Conservation (phyloP, 768 basidiomycete species). For the Daedaleopsis nitida region DNA sequence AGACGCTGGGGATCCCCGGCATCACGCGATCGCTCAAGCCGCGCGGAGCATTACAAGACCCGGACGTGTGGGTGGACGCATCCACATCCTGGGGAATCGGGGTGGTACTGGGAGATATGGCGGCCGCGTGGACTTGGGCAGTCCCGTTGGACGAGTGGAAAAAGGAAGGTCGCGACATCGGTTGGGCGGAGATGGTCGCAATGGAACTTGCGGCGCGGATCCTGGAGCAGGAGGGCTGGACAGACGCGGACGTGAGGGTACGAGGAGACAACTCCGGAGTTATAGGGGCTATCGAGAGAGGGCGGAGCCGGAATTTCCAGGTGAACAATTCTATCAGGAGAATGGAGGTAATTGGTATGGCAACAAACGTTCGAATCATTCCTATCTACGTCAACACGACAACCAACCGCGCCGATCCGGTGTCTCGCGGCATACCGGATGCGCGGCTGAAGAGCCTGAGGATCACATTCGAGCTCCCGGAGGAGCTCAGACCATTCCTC, state of each 20-base stretch:
- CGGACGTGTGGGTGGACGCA: conserved; percentile 1
- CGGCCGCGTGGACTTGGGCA: not conserved
- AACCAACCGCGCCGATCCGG: conserved; percentile 3
- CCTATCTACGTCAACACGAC: conserved; percentile 2
- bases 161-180: not conserved
- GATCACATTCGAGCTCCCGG: not conserved
- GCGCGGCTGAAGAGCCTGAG: not conserved
- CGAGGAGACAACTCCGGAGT: not conserved
- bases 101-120: not conserved
- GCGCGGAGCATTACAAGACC: not conserved
- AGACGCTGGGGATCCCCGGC: not conserved
- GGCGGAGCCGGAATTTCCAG: not conserved
- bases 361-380: not conserved
- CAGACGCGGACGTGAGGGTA: not conserved
- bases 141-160: not conserved
- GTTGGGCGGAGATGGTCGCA: not conserved
- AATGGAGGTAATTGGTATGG: not conserved
- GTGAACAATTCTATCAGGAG: not conserved
- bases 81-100: not conserved
- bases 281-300: not conserved
- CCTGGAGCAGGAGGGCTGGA: not conserved
- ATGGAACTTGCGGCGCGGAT: not conserved
- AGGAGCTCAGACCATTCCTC: conserved; percentile 1
- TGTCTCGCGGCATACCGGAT: conserved; percentile 12
- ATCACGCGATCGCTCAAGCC: not conserved